Evolutionary conservation across 2,329 filamentous ascomycete species (phyloP).

Genomic region (Pestalotiopsis sp.): DNA sequence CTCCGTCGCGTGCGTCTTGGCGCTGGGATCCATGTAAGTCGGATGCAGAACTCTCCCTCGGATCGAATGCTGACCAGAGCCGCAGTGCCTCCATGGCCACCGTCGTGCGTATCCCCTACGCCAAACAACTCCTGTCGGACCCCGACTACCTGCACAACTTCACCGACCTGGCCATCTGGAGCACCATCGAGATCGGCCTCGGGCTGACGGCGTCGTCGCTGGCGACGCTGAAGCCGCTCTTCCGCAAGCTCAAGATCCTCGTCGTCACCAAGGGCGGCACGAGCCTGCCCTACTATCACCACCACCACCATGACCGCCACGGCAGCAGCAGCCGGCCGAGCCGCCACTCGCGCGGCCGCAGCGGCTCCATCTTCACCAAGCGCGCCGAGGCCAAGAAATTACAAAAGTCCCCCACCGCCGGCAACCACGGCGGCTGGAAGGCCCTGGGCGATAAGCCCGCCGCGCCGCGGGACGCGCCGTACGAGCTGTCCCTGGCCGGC

Average conservation of each 20-base stretch:
- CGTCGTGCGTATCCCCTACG: conserved; percentile 13
- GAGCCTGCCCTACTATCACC: neutral
- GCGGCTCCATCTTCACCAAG: neutral
- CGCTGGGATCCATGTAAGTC: conserved; percentile 15
- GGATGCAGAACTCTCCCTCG: neutral
- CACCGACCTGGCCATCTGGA: conserved; percentile 15
- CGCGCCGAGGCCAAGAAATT: neutral
- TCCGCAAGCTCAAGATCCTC: conserved; percentile 8
- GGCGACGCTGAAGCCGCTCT: conserved; percentile 14
- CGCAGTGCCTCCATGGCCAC: conserved; percentile 13
- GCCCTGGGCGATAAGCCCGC: neutral
- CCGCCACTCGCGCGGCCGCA: neutral
- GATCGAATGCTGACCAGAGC: neutral
- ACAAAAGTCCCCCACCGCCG: neutral
- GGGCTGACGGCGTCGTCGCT: conserved; percentile 12
- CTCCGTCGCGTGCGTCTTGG: conserved; percentile 11
- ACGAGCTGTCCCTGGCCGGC: neutral
- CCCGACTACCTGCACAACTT: conserved; percentile 14
- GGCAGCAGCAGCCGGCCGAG: neutral
- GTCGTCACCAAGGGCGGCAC: conserved; percentile 1
- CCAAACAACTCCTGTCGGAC: conserved; percentile 11
- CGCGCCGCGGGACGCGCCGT: neutral
- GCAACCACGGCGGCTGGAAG: neutral
- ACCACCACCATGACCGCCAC: too few species aligned
- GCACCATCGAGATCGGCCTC: conserved; percentile 12